Base-by-base conservation (phyloP, 1,284 basidiomycete species). In the Ustilago trichophora region DNA sequence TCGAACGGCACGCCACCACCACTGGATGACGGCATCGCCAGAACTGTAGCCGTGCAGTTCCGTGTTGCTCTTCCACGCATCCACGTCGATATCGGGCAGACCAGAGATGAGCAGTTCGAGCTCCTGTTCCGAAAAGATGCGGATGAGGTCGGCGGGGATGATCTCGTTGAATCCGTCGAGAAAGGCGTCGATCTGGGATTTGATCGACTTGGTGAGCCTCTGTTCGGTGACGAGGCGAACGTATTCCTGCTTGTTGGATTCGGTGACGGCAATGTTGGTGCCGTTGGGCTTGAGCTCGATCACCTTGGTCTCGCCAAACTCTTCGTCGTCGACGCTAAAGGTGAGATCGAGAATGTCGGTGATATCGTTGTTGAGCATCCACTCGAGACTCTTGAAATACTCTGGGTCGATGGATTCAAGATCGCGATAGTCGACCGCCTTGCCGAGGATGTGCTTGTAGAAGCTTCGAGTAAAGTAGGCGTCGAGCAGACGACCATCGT, bases 1-100 rank as follows among this genome's bases (percentile, higher is more conserved):
- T 82, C 98, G 93, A 44, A 98, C 87, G 2, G 95, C 94, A 71
- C 96, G 88, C 96, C 96, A 99, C 90, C 93, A 98, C 94, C 95
- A 98, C 27, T 92, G 89, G 59, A 98, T 91, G 76, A 95, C 92
- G 3, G 94, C 91, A 82, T 98, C 95, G 12, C 82, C 82, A 16
- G 80, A 56, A 29, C 25, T 70, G 80, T 91, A 92, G 38, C 92
- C 91, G 70, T 90, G 91, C 83, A 93, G 91, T 81, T 93, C 92
- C 2, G 92, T 95, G 21, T 94, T 91, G 40, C 93, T 92, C 70
- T 93, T 90, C 90, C 95, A 96, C 82, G 97, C 95, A 80, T 98
- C 95, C 3, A 98, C 93, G 73, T 98, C 94, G 67, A 98, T 93
- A 74, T 96, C 94, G n/a, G 95, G 94, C 19, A 97, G 91, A 24